A percentile compares a stretch with the other conserved stretches of the same genome.
phyloP scores from a whole-genome alignment of 345 rosid species.

The Luvunga scandens region DNA sequence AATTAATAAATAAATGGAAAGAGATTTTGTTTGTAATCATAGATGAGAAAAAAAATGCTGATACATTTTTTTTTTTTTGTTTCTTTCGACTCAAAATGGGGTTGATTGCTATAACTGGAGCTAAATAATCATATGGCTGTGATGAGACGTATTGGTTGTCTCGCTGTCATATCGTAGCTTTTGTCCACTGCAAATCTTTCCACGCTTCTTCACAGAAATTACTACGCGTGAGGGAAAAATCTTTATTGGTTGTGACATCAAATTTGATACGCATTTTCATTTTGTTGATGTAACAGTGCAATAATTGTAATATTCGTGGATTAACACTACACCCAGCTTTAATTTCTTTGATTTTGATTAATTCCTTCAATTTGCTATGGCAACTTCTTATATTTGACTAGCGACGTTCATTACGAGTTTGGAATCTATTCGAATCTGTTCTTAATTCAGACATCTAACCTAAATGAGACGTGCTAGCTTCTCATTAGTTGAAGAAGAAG shows the following conservation, averaged over 20 bases:
- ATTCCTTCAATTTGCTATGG: too few species aligned
- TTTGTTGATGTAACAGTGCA: background rate
- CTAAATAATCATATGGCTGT: background rate
- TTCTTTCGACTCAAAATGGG: background rate
- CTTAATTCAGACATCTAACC: too few species aligned
- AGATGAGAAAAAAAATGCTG: background rate
- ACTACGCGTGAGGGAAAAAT: background rate
- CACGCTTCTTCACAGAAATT: background rate
- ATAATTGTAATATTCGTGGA: too few species aligned
- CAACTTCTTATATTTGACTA: too few species aligned
- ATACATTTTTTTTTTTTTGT: too few species aligned
- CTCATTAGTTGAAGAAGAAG: too few species aligned
- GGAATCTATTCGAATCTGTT: too few species aligned
- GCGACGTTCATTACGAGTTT: too few species aligned
- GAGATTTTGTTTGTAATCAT: background rate
- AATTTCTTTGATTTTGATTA: too few species aligned
- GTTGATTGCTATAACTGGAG: background rate
- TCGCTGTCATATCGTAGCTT: background rate
- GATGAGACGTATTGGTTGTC: background rate
- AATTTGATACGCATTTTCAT: background rate
- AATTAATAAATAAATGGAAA: background rate
- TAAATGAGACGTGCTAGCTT: too few species aligned
- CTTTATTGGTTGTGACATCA: background rate
- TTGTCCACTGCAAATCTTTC: constrained; percentile 2
- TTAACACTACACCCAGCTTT: too few species aligned